Base-by-base conservation (phyloP, 495 filamentous ascomycete genomes). In the Annulohypoxylon stygium region DNA sequence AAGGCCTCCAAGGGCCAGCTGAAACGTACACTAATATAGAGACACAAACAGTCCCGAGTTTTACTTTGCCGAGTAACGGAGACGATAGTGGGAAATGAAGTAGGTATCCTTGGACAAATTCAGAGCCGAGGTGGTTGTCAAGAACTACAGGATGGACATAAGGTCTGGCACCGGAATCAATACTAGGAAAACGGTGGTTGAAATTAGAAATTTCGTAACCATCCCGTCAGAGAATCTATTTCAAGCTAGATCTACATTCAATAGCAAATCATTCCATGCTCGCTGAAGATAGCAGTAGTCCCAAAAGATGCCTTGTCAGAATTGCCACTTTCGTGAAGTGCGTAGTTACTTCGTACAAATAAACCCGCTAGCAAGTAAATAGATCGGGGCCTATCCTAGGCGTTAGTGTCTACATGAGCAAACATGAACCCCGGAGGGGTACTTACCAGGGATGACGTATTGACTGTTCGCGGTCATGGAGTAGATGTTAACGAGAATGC, bases 401-500 rank as follows among this genome's bases (percentile, higher is more conserved):
- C 20, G 55, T 67, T 51, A 71, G 34, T 61, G 14, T 0, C 3
- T 23, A 26, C 3, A 25, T 11, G 18, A 9, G 16, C 0, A 7
- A 7, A 20, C 3, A 43, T 9, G 5, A 34, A 1, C 36, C 3
- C 5, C 12, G 1, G 11, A 25, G n/a, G 18, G 12, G 47, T 61
- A 61, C 61, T 0, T 70, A 77, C 76, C 81, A 7, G 81, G 81
- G 48, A 82, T 82, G 1, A 74, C 67, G 65, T 82, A 81, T 54
- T 65, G 25, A 37, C 74, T 82, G 10, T 57, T 61, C 4, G 77
- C 34, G 59, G 77, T 80, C 75, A 76, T 78, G 14, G 75, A 78
- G 69, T 86, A 85, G 59, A 85, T 81, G 73, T 85, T 83, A 64
- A 86, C 77, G 18, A 85, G 78, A 23, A 86, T 79, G 20, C 84